A percentile compares a stretch with the other conserved stretches of the same genome.
Conservation (phyloP, 169 alveolate genomes). For the Eimeria sp. region DNA sequence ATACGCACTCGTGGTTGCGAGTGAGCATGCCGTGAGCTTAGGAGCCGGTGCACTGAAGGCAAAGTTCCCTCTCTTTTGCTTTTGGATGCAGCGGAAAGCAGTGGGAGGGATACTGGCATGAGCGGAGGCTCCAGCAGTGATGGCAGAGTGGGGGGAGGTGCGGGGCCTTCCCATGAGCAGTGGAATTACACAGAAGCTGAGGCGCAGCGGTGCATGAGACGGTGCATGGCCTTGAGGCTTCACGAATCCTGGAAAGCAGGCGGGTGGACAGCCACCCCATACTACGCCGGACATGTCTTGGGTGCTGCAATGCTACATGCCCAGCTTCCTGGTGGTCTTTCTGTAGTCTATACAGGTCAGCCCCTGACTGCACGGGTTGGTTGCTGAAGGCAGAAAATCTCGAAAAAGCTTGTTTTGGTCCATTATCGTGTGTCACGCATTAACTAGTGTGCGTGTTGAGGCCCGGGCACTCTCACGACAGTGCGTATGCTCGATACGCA, state of each 20-base stretch:
- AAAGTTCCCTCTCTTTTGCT: neutral
- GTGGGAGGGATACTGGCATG: neutral
- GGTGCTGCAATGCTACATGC: constrained; percentile 99
- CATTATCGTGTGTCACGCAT: neutral
- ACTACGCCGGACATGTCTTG: constrained; percentile 99
- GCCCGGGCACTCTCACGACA: neutral
- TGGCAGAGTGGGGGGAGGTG: neutral
- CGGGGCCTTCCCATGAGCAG: constrained; percentile 85
- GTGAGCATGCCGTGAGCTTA: neutral
- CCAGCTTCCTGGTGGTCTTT: constrained; percentile 92
- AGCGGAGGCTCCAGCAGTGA: constrained; percentile 35
- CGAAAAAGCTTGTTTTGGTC: neutral
- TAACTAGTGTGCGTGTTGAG: neutral
- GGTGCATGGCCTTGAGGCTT: constrained; percentile 94
- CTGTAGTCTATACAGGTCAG: constrained; percentile 97
- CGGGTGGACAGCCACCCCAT: constrained; percentile 95
- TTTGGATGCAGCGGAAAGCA: constrained; percentile 2
- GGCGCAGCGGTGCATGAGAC: constrained; percentile 92
- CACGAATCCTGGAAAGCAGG: constrained; percentile 88
- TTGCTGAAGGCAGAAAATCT: neutral
- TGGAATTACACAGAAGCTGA: constrained; percentile 93
- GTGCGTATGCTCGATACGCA: neutral
- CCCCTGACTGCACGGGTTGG: neutral
- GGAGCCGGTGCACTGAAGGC: neutral
- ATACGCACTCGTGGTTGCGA: neutral